phyloP scores from a whole-genome alignment of 805 yeast species.

The Candida caryicola region DNA sequence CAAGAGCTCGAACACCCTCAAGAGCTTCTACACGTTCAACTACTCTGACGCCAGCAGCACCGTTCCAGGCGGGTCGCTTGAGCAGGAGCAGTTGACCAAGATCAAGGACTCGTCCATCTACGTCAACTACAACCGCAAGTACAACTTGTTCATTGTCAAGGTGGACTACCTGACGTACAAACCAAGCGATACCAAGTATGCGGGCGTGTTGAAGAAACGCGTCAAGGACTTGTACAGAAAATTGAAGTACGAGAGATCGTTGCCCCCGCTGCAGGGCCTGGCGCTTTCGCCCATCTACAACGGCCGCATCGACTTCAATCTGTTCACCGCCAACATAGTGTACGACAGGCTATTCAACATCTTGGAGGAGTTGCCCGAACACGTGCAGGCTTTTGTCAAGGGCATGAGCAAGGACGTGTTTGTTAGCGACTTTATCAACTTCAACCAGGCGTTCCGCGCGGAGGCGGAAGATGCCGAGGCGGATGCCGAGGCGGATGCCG shows the following conservation, averaged over 20 bases:
- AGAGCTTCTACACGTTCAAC: constrained; percentile 18
- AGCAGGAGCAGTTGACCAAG: constrained; percentile 5
- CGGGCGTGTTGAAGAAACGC: constrained; percentile 15
- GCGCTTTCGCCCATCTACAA: constrained; percentile 2
- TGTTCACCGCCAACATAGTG: constrained; percentile 20
- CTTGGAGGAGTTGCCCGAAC: constrained; percentile 15
- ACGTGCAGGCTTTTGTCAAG: constrained; percentile 17
- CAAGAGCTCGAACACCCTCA: constrained; percentile 21
- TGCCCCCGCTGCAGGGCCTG: constrained; percentile 8
- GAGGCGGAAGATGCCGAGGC: constrained; percentile 10
- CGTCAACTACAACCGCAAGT: constrained; percentile 18
- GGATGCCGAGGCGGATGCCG: constrained; percentile 9
- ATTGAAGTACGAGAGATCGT: constrained; percentile 13
- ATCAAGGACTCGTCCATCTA: constrained; percentile 17
- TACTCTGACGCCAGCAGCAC: constrained; percentile 2
- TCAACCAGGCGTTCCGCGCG: constrained; percentile 16
- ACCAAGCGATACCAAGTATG: constrained; percentile 10
- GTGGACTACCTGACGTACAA: constrained; percentile 19
- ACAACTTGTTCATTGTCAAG: constrained; percentile 23
- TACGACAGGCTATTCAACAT: constrained; percentile 21
- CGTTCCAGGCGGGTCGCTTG: not conserved
- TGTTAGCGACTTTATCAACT: constrained; percentile 28
- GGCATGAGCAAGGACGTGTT: constrained; percentile 24
- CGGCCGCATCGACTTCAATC: constrained; percentile 14
- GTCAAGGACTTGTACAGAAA: constrained; percentile 16